A percentile compares a stretch with the other conserved stretches of the same genome.
Evolutionary conservation across 352 stramenopile species (phyloP).

Genomic region (Sclerospora graminicola): DNA sequence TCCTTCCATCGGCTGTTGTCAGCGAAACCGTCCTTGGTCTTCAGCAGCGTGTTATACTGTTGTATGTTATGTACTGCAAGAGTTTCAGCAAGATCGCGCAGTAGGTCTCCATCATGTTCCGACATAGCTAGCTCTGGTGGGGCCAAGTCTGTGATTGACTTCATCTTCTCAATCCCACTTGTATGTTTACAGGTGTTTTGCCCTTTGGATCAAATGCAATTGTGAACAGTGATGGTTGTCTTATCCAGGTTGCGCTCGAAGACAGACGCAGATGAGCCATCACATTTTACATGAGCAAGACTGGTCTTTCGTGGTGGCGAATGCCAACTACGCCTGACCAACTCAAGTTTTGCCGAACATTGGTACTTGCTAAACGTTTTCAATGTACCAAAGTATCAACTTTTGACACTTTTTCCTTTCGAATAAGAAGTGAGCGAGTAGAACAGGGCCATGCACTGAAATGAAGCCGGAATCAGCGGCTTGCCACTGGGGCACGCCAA

Average conservation of each 20-base stretch:
- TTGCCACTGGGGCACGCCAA: too few species aligned
- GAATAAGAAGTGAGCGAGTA: constrained; percentile 7
- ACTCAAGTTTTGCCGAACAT: not conserved
- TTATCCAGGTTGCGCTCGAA: not conserved
- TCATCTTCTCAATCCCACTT: constrained; percentile 13
- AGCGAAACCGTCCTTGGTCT: constrained; percentile 29
- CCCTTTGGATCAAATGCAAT: constrained; percentile 9
- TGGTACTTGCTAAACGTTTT: constrained; percentile 1
- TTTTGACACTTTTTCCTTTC: not conserved
- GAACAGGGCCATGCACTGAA: constrained; percentile 12
- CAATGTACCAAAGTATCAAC: not conserved
- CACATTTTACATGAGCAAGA: not conserved
- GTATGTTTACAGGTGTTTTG: constrained; percentile 1
- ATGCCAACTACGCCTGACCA: too few species aligned
- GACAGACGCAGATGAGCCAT: constrained; percentile 13
- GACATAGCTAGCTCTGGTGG: constrained; percentile 18
- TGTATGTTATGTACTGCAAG: constrained; percentile 34
- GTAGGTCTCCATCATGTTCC: constrained; percentile 20
- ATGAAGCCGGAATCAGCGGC: constrained; percentile 9
- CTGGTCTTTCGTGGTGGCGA: constrained; percentile 1
- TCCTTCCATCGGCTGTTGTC: constrained; percentile 30
- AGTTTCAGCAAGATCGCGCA: constrained; percentile 27
- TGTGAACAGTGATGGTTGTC: constrained; percentile 2
- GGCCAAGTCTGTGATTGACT: constrained; percentile 11
- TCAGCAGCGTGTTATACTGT: constrained; percentile 33